Conservation (phyloP, 192 early-diverging fungal species). For the Chytriomyces sp. region DNA sequence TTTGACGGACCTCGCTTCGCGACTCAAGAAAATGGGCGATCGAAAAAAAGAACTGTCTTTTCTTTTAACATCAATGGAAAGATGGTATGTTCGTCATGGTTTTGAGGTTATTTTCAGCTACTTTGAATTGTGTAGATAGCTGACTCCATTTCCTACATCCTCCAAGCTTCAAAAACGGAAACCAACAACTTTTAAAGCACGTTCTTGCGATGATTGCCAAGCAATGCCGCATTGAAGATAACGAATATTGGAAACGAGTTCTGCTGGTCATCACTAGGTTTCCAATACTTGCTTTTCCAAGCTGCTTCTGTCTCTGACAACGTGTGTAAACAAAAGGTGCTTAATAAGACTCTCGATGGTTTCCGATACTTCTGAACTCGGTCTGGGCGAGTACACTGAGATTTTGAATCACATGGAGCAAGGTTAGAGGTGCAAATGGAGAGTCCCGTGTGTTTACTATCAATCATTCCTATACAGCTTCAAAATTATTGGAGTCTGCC, state of each 20-base stretch:
- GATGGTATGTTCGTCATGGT: constrained; percentile 15
- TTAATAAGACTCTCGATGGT: constrained; percentile 19
- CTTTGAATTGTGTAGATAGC: not conserved
- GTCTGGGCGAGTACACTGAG: constrained; percentile 1
- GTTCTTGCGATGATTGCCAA: constrained; percentile 8
- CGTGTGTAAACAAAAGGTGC: not conserved
- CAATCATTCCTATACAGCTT: not conserved
- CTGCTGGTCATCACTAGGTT: constrained; percentile 15
- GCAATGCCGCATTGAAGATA: constrained; percentile 13
- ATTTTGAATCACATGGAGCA: constrained; percentile 5
- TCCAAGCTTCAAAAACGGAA: constrained; percentile 27
- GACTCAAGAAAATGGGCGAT: not conserved
- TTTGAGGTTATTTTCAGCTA: not conserved
- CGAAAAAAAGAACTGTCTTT: constrained; percentile 11
- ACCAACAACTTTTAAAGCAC: constrained; percentile 14
- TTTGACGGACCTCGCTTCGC: constrained; percentile 5
- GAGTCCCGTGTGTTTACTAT: not conserved
- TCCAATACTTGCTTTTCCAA: no score
- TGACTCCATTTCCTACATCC: not conserved
- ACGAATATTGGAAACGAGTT: constrained; percentile 14
- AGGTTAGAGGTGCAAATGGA: not conserved
- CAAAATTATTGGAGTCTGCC: not conserved
- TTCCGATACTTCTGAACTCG: constrained; percentile 8
- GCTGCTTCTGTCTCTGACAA: no score
- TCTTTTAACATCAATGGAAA: constrained; percentile 28